Conservation (phyloP, 2,329 filamentous ascomycete species). For the Plectosphaerella sp. region DNA sequence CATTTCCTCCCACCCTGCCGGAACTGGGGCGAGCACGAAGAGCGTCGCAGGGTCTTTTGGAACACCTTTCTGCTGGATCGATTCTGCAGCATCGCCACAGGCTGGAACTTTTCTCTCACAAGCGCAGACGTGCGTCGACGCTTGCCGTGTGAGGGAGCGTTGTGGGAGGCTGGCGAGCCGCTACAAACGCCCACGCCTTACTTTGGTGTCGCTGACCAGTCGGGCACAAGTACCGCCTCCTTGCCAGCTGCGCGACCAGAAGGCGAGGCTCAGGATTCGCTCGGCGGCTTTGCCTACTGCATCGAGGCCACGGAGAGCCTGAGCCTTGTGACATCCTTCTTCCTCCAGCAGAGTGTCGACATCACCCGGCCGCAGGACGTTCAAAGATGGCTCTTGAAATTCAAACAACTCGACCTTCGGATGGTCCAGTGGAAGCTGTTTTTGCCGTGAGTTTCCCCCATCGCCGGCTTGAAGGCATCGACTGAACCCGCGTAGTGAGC, state of each 20-base stretch:
- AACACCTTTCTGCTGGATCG: conserved; percentile 33
- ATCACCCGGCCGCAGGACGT: conserved; percentile 28
- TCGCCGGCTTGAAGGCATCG: background rate
- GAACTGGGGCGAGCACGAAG: conserved; percentile 31
- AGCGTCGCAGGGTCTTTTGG: conserved; percentile 35
- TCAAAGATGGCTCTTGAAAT: conserved; percentile 36
- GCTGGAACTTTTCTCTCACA: conserved; percentile 31
- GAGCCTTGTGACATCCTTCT: conserved; percentile 35
- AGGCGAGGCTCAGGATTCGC: conserved; percentile 18
- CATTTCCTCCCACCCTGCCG: conserved; percentile 24
- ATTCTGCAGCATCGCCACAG: conserved; percentile 34
- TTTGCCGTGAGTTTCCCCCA: background rate
- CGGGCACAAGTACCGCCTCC: conserved; percentile 10
- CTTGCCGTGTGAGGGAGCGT: conserved; percentile 31
- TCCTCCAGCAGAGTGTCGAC: conserved; percentile 35
- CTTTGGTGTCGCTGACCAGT: conserved; percentile 32
- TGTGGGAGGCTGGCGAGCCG: conserved; percentile 30
- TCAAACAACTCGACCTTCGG: conserved; percentile 37
- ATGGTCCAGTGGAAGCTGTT: conserved; percentile 29
- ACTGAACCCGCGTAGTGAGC: conserved; percentile 8
- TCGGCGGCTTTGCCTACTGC: conserved; percentile 37
- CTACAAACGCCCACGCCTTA: conserved; percentile 30
- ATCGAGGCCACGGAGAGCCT: conserved; percentile 40
- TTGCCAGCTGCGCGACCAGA: conserved; percentile 14
- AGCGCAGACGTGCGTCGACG: conserved; percentile 29